phyloP scores from a whole-genome alignment of 352 stramenopile genomes.

The Phytopythium chamaehyphon region DNA sequence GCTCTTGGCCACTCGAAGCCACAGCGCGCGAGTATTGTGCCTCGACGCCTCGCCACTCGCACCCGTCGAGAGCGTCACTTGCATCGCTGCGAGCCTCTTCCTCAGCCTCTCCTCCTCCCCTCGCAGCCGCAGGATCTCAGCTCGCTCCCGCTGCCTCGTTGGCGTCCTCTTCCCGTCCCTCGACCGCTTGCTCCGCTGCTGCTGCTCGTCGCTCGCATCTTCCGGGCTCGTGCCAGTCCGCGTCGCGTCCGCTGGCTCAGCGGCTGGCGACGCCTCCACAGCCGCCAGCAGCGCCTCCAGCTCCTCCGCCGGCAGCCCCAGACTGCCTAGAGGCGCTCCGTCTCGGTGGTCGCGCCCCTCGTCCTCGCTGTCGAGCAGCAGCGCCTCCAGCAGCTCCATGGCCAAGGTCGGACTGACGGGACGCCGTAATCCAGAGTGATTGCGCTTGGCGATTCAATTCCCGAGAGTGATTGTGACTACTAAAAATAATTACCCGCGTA shows the following conservation, averaged over 20 bases:
- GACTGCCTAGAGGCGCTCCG: background rate
- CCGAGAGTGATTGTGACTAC: too few species aligned
- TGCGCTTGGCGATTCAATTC: background rate
- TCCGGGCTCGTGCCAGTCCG: background rate
- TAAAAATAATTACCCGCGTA: too few species aligned
- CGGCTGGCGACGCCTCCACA: too few species aligned
- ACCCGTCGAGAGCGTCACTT: background rate
- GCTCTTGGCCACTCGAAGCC: slow-evolving; percentile 13
- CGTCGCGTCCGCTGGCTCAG: too few species aligned
- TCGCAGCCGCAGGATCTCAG: slow-evolving; percentile 6
- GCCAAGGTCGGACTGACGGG: background rate
- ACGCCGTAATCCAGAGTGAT: background rate
- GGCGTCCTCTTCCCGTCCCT: background rate
- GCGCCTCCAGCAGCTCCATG: slow-evolving; percentile 7
- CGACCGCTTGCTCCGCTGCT: background rate
- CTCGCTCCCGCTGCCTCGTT: slow-evolving; percentile 2
- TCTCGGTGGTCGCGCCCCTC: background rate
- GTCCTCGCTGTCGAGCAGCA: slow-evolving; percentile 4
- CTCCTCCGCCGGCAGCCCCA: too few species aligned
- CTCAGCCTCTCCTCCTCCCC: slow-evolving; percentile 3
- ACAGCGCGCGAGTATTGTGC: slow-evolving; percentile 7
- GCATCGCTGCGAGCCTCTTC: background rate
- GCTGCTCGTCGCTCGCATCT: background rate
- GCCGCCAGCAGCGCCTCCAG: too few species aligned
- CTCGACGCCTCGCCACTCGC: background rate